Conservation (phyloP, 2,329 filamentous ascomycete species). For the Seiridium cupressi region DNA sequence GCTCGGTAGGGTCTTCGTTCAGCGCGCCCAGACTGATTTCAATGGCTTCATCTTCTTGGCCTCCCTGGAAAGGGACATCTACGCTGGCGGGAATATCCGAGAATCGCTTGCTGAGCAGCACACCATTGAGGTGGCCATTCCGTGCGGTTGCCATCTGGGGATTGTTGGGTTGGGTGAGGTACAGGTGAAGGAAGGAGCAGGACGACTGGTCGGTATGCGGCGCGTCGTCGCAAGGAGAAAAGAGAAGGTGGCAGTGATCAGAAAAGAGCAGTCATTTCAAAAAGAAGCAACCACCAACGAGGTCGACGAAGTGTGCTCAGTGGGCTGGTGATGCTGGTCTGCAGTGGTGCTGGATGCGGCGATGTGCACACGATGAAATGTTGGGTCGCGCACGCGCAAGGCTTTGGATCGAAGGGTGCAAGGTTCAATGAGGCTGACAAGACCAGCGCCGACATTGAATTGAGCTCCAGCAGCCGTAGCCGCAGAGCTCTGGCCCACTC, state of each 20-base stretch:
- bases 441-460: too few relatives aligned
- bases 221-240: neutral
- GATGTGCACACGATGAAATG: neutral
- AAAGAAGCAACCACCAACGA: neutral
- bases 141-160: conserved; percentile 39
- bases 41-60: conserved; percentile 71
- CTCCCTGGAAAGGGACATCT: conserved; percentile 64
- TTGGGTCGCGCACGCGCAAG: neutral
- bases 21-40: conserved; percentile 92
- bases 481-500: too few relatives aligned
- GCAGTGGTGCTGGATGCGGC: neutral
- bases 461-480: too few relatives aligned
- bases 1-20: conserved; percentile 88
- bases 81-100: conserved; percentile 64
- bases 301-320: neutral
- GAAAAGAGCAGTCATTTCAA: neutral
- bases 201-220: neutral
- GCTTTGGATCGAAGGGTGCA: neutral
- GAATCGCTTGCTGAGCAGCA: conserved; percentile 55
- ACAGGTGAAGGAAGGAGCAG: neutral
- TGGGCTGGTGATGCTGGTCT: neutral
- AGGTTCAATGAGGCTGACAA: neutral
- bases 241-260: neutral
- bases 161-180: conserved; percentile 17
- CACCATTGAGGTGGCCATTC: conserved; percentile 40